These are phyloP conservation scores for Abelmoschus esculentus DNA, from an alignment of 345 rosid species.

Conservation along the genomic window DNA sequence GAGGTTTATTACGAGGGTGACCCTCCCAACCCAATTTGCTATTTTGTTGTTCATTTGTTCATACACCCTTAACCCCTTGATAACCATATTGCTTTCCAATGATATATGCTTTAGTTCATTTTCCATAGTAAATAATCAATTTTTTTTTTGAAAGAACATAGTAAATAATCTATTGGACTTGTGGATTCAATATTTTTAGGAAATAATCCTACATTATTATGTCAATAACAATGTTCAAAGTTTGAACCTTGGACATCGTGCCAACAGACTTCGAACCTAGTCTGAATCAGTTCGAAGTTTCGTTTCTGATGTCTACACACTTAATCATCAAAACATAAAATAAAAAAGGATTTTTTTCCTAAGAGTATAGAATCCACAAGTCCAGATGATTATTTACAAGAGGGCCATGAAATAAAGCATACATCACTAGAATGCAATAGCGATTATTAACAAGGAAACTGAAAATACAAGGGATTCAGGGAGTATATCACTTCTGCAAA, in stretches of 20 bases:
- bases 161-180: too few relatives aligned
- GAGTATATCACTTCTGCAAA: neutral
- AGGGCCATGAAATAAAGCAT: neutral
- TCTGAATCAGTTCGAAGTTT: neutral
- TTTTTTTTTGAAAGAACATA: too few relatives aligned
- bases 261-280: too few relatives aligned
- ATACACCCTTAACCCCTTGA: too few relatives aligned
- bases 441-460: neutral
- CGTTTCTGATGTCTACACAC: neutral
- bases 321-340: neutral
- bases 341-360: neutral
- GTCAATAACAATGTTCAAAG: neutral
- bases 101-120: neutral
- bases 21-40: too few relatives aligned
- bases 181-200: neutral
- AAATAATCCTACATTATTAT: neutral
- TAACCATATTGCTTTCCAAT: neutral
- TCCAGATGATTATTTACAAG: neutral
- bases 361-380: neutral
- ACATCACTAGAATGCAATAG: neutral
- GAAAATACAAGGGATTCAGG: neutral
- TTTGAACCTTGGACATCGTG: too few relatives aligned
- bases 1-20: too few relatives aligned
- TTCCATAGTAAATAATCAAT: neutral
- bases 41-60: too few relatives aligned